A percentile compares a stretch with the other conserved stretches of the same genome.
phyloP scores from a whole-genome alignment of 73 alveolate genomes.

The Uronychia binucleata region DNA sequence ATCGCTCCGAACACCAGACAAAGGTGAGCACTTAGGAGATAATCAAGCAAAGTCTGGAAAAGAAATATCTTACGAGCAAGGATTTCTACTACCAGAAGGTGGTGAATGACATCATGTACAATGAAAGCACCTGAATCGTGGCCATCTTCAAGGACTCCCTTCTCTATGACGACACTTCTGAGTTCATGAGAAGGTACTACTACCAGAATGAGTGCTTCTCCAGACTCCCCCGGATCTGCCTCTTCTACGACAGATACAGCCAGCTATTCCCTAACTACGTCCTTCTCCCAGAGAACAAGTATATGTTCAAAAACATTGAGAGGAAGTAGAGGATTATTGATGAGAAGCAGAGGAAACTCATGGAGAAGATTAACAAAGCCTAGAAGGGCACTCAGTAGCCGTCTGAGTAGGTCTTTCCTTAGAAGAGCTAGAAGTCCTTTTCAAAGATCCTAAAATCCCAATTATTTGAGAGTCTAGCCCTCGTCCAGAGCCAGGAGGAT shows the following conservation, averaged over 20 bases:
- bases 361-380: conserved; percentile 9
- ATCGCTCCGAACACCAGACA: neutral
- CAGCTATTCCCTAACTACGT: conserved; percentile 89
- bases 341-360: conserved; percentile 61
- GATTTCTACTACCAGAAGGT: conserved; percentile 63
- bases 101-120: conserved; percentile 77
- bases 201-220: conserved; percentile 56
- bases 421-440: neutral
- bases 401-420: too few relatives aligned
- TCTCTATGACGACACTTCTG: conserved; percentile 80
- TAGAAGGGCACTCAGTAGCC: neutral
- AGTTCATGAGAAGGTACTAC: conserved; percentile 76
- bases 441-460: neutral
- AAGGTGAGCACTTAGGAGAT: neutral
- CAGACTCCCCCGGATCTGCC: conserved; percentile 81
- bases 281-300: conserved; percentile 76
- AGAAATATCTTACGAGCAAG: conserved; percentile 40
- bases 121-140: conserved; percentile 70
- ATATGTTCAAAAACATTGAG: conserved; percentile 82
- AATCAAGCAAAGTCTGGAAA: conserved; percentile 2
- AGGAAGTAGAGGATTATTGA: conserved; percentile 76
- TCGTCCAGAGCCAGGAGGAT: neutral
- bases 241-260: conserved; percentile 77
- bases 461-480: neutral
- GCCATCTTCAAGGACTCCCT: conserved; percentile 76